Conservation (phyloP, 2,329 filamentous ascomycete species). For the Sporothrix curviconia region DNA sequence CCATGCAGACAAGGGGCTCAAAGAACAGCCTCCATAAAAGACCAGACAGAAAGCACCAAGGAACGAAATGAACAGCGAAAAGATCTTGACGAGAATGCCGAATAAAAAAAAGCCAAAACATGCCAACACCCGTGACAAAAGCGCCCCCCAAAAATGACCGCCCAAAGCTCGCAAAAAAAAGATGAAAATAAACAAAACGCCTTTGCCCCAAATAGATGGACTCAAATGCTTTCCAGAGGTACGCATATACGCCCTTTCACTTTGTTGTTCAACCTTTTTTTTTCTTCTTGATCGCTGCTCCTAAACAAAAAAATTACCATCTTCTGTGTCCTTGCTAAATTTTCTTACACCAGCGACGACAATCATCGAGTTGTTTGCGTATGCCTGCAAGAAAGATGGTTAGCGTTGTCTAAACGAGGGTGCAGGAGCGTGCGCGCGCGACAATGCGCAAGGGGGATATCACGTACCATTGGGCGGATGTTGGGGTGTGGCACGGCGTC, state of each 20-base stretch:
- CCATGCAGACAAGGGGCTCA: not conserved
- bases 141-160: not conserved
- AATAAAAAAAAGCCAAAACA: not conserved
- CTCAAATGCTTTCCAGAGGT: not conserved
- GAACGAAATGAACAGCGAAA: not conserved
- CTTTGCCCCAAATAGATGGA: too few species aligned
- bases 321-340: not conserved
- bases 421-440: too few species aligned
- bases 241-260: not conserved
- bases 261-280: not conserved
- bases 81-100: not conserved
- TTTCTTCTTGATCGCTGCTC: not conserved
- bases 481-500: slow-evolving; percentile 94
- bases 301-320: not conserved
- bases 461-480: slow-evolving; percentile 89
- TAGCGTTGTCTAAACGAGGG: not conserved
- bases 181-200: not conserved
- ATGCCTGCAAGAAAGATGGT: slow-evolving; percentile 56
- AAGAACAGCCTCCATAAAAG: too few species aligned
- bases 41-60: not conserved
- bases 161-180: not conserved
- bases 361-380: slow-evolving; percentile 78
- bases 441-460: too few species aligned
- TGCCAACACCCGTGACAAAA: not conserved
- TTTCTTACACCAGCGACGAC: slow-evolving; percentile 62